Evolutionary conservation across 805 yeast species (phyloP).

Genomic region (Candida dajiaensis): DNA sequence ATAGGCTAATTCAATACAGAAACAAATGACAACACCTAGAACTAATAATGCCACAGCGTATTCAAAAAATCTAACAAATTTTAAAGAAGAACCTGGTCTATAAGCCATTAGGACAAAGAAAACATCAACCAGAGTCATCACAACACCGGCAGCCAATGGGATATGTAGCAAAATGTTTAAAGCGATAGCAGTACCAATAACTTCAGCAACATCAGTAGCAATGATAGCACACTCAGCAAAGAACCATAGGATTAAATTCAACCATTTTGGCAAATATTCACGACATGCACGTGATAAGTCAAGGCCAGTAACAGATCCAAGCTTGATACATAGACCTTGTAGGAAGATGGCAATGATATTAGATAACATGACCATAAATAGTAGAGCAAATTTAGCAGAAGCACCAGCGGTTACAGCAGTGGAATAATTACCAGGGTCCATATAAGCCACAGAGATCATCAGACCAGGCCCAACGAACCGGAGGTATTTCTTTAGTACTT

Average conservation of each 20-base stretch:
- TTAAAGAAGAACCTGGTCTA: slow-evolving; percentile 68
- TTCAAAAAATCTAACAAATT: slow-evolving; percentile 70
- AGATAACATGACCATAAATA: slow-evolving; percentile 70
- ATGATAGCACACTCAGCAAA: slow-evolving; percentile 85
- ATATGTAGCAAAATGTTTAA: slow-evolving; percentile 67
- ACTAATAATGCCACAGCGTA: slow-evolving; percentile 68
- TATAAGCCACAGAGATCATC: slow-evolving; percentile 83
- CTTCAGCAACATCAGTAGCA: slow-evolving; percentile 92
- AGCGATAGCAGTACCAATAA: slow-evolving; percentile 88
- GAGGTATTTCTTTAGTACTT: slow-evolving; percentile 44
- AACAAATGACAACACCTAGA: slow-evolving; percentile 69
- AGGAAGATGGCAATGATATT: slow-evolving; percentile 78
- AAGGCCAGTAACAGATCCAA: slow-evolving; percentile 86
- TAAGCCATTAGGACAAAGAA: slow-evolving; percentile 75
- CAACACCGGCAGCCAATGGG: slow-evolving; percentile 74
- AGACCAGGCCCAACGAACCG: slow-evolving; percentile 84
- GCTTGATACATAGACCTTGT: slow-evolving; percentile 76
- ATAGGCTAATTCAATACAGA: slow-evolving; percentile 62
- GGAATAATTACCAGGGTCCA: slow-evolving; percentile 92
- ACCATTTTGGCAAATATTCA: slow-evolving; percentile 57
- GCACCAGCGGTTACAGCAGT: slow-evolving; percentile 91
- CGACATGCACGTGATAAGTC: slow-evolving; percentile 85
- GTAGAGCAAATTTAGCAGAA: slow-evolving; percentile 61
- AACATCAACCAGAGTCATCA: slow-evolving; percentile 76
- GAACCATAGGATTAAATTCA: slow-evolving; percentile 60